Evolutionary conservation across 495 filamentous ascomycete genomes (phyloP), one percentile per base, ranked within the genome.

Genomic region (Geoglossum glabrum): DNA sequence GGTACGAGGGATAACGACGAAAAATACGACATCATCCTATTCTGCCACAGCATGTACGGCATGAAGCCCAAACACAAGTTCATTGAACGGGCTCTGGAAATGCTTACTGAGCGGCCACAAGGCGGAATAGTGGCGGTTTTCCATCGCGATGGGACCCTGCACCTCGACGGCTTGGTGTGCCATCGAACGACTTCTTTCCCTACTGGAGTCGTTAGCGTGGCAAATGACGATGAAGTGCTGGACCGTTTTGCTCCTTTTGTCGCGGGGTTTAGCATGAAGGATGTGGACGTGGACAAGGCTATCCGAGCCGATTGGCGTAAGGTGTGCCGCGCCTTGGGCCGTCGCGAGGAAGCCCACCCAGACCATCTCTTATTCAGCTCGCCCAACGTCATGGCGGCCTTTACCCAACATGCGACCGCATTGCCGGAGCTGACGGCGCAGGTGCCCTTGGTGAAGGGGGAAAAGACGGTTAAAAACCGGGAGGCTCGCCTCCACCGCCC

Each of bases 11-110:
- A 66, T 59, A 56, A 57, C 28, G 65, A 67, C 58, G 64, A 72
- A 59, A 75, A 70, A 62, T 81, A 70, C 65, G 73, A 84, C 64
- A 57, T 80, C 61, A 66, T 84, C 57, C 64, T 82, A 55, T 79
- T 82, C 66, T 81, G 77, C 64, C 79, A 82, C 67, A 79, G 79
- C 68, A 76, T 81, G 74, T 79, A 84, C 61, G 75, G 76, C 65
- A 75, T 82, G 75, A 71, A 74, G 10, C 71, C 71, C 33, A 75
- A 76, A 64, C 62, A 56, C 47, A 68, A 27, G 57, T 72, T 72
- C 62, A 73, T 82, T 61, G 63, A 75, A 64, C 62, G 57, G 33
- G 73, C 76, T 46, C 68, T 81, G 50, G 61, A 70, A 55, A 70
- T 80, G 73, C 74, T 82, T 57, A 66, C 66, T 64, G 63, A 73